phyloP scores from a whole-genome alignment of 306 rosid species.

The Ammopiptanthus mongolicus region DNA sequence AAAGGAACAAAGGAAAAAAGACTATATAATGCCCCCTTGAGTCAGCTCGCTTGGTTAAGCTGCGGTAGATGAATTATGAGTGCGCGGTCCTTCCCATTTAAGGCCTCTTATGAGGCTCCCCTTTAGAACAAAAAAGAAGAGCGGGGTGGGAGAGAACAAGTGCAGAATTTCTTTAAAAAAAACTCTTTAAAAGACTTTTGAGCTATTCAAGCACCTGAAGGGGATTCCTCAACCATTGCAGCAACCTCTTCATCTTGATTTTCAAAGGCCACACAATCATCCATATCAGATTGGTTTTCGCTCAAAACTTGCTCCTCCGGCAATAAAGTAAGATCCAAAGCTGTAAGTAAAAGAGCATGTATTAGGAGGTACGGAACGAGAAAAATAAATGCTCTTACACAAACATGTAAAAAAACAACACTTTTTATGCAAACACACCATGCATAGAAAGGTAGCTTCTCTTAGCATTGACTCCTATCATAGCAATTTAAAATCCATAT shows the following conservation, averaged over 20 bases:
- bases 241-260: slow-evolving; percentile 76
- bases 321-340: slow-evolving; percentile 45
- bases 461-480: neutral
- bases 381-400: neutral
- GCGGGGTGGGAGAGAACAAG: neutral
- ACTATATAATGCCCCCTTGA: too few relatives aligned
- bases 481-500: neutral
- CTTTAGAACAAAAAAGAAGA: neutral
- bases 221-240: slow-evolving; percentile 79
- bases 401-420: neutral
- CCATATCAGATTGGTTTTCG: slow-evolving; percentile 73
- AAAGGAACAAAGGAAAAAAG: neutral
- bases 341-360: slow-evolving; percentile 35
- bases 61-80: too few relatives aligned
- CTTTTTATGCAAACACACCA: neutral
- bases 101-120: too few relatives aligned
- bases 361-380: neutral
- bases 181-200: neutral
- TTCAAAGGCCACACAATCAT: slow-evolving; percentile 58
- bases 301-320: slow-evolving; percentile 80
- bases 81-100: too few relatives aligned
- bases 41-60: too few relatives aligned
- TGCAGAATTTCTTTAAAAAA: neutral
- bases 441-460: neutral
- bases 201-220: slow-evolving; percentile 50